A percentile compares a stretch with the other conserved stretches of the same genome.
These are phyloP conservation scores for Wallacemonas sp. DNA, from an alignment of 208 protist genomes.

Conservation along the genomic window DNA sequence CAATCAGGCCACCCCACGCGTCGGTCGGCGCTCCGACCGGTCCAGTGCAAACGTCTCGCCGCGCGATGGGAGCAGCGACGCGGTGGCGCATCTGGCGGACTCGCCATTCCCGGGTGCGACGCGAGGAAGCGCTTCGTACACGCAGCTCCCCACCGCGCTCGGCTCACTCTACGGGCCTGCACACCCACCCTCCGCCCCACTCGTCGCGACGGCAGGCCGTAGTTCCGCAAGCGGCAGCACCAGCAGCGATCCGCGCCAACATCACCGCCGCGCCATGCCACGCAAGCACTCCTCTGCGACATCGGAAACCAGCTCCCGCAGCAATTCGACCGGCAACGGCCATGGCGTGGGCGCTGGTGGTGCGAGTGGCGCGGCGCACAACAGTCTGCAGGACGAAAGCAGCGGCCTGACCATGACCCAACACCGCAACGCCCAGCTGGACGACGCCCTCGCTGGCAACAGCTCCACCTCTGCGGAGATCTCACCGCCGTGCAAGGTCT, in stretches of 20 bases:
- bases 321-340: background rate
- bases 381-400: background rate
- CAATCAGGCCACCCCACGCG: no score
- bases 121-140: no score
- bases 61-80: background rate
- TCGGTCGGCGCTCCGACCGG: background rate
- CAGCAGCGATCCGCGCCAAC: background rate
- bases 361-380: background rate
- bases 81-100: no score
- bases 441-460: background rate
- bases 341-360: no score
- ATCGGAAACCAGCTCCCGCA: background rate
- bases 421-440: background rate
- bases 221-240: background rate
- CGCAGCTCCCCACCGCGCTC: no score
- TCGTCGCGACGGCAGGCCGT: no score
- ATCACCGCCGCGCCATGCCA: background rate
- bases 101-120: no score
- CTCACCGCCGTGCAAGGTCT: background rate
- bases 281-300: constrained; percentile 7
- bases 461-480: constrained; percentile 4
- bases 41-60: background rate
- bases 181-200: no score
- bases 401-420: background rate
- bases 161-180: no score